These are phyloP conservation scores for Monilinia aucupariae DNA, from an alignment of 2,329 filamentous ascomycete species.

Conservation along the genomic window DNA sequence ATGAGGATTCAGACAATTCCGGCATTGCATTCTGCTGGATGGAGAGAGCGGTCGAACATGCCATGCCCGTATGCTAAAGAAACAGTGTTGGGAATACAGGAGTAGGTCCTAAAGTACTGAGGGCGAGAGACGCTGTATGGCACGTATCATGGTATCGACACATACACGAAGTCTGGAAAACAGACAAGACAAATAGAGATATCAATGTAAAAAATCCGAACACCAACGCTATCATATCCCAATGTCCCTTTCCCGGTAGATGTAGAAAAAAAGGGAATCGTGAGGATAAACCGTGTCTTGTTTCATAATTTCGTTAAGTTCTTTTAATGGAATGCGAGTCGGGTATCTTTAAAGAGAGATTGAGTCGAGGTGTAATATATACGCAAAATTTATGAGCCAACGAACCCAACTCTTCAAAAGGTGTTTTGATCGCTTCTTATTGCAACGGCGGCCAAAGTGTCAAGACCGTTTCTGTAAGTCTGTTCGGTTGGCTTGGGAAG, in stretches of 20 bases:
- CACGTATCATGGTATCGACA: neutral
- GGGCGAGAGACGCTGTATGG: neutral
- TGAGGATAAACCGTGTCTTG: neutral
- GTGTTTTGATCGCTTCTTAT: constrained; percentile 43
- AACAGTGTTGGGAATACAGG: neutral
- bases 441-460: constrained; percentile 60
- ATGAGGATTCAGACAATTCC: neutral
- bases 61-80: neutral
- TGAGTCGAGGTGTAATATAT: constrained; percentile 5
- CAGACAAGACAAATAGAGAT: neutral
- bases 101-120: neutral
- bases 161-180: neutral
- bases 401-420: constrained; percentile 35
- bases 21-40: neutral
- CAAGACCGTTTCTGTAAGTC: constrained; percentile 49
- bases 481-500: constrained; percentile 34
- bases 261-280: neutral
- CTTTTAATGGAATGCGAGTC: neutral
- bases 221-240: constrained; percentile 1
- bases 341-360: constrained; percentile 1
- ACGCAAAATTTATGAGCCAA: constrained; percentile 1
- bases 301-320: constrained; percentile 9
- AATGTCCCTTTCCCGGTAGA: neutral
- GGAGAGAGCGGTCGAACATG: neutral
- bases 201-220: neutral